Percentiles rank a stretch among this genome's conserved stretches.
Conservation (phyloP, 2,329 filamentous ascomycete species). For the Paracamarosporium sp. region DNA sequence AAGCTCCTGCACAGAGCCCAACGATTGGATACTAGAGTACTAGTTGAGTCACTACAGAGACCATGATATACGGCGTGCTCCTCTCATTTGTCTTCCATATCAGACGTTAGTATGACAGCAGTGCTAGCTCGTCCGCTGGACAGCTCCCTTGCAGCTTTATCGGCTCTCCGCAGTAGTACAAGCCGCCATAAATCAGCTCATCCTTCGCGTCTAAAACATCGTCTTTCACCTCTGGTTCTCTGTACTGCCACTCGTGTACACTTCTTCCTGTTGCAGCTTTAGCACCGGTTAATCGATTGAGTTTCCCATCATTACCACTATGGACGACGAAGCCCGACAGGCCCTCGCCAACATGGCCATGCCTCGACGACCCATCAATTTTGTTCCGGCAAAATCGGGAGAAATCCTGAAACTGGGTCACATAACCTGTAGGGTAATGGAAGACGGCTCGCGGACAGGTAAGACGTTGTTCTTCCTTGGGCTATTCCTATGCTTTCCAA, state of each 20-base stretch:
- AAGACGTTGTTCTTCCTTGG: slow-evolving; percentile 3
- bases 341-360: slow-evolving; percentile 45
- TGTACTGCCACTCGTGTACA: no score
- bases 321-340: slow-evolving; percentile 45
- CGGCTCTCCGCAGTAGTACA: slow-evolving; percentile 35
- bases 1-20: not conserved
- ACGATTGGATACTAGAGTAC: not conserved
- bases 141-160: slow-evolving; percentile 5
- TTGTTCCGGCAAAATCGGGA: slow-evolving; percentile 55
- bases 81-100: not conserved
- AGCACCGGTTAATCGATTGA: not conserved
- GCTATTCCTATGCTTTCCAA: not conserved
- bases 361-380: slow-evolving; percentile 55
- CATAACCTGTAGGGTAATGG: slow-evolving; percentile 58
- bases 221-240: no score
- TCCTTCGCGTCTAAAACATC: no score
- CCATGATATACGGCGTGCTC: not conserved
- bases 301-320: slow-evolving; percentile 14
- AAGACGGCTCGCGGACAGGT: slow-evolving; percentile 60
- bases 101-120: not conserved
- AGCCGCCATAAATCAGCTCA: slow-evolving; percentile 13
- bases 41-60: not conserved
- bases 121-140: not conserved
- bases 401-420: slow-evolving; percentile 59
- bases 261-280: no score